These are phyloP conservation scores for Omphalotus olearius DNA, from an alignment of 1,284 basidiomycete genomes.

Conservation along the genomic window DNA sequence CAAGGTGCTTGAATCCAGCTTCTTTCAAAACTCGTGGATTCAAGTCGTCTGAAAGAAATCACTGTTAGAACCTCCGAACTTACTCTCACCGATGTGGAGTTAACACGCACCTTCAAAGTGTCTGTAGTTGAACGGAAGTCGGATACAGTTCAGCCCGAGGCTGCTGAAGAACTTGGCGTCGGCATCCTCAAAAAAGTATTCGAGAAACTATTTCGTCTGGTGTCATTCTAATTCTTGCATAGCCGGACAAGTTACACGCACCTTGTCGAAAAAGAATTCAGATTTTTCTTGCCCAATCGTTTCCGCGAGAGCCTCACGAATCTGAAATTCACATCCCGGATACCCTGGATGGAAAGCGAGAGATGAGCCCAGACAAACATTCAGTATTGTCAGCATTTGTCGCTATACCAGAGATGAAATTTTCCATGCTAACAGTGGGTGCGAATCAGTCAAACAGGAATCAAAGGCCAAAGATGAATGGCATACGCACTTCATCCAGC, in stretches of 20 bases:
- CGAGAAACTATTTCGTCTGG: constrained; percentile 48
- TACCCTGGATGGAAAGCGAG: constrained; percentile 31
- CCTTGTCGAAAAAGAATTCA: constrained; percentile 77
- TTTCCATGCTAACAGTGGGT: constrained; percentile 46
- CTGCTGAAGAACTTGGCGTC: constrained; percentile 69
- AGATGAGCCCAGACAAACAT: no score
- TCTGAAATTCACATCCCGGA: constrained; percentile 60
- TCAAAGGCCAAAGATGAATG: background rate
- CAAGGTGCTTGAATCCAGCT: constrained; percentile 56
- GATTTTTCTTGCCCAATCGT: constrained; percentile 65
- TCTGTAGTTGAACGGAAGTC: constrained; percentile 62
- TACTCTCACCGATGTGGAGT: background rate
- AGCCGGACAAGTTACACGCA: constrained; percentile 19
- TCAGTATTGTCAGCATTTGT: no score
- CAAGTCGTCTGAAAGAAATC: constrained; percentile 45
- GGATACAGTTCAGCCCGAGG: constrained; percentile 69
- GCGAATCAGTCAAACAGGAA: background rate
- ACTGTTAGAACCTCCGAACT: background rate
- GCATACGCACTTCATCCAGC: constrained; percentile 61
- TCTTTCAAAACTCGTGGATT: constrained; percentile 59
- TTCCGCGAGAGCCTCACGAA: constrained; percentile 62
- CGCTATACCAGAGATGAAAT: constrained; percentile 48
- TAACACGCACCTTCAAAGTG: constrained; percentile 55
- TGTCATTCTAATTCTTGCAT: background rate
- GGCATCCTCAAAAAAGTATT: constrained; percentile 69